phyloP scores from a whole-genome alignment of 192 early-diverging fungal species.

The Backusella macrospora region DNA sequence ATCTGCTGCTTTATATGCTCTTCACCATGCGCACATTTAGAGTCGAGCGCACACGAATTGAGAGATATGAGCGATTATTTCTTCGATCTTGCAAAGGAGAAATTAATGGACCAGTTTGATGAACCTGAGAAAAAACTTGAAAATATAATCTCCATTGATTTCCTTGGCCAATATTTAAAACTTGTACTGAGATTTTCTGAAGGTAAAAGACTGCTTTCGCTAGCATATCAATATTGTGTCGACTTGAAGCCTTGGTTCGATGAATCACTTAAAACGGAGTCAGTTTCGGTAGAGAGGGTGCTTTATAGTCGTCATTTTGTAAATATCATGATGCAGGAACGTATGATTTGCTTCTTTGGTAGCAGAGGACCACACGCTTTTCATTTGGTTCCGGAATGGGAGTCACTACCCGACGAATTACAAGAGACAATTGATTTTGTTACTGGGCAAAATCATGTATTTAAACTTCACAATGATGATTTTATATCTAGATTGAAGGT shows the following conservation, averaged over 20 bases:
- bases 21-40: not conserved
- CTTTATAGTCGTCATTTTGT: not conserved
- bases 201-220: not conserved
- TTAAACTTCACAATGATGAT: not conserved
- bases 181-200: not conserved
- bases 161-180: not conserved
- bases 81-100: conserved; percentile 14
- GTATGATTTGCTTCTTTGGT: not conserved
- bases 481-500: not conserved
- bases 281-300: not conserved
- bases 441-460: not conserved
- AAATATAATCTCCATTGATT: not conserved
- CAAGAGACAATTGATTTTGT: not conserved
- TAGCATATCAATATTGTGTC: not conserved
- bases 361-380: not conserved
- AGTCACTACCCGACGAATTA: not conserved
- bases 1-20: conserved; percentile 6
- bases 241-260: not conserved
- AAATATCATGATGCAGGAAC: not conserved
- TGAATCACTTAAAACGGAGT: not conserved
- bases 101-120: not conserved
- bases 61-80: conserved; percentile 11
- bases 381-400: not conserved
- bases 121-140: not conserved
- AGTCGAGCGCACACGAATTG: not conserved